Conservation (phyloP, 164 flowering plant species). For the Vitis cinerea region DNA sequence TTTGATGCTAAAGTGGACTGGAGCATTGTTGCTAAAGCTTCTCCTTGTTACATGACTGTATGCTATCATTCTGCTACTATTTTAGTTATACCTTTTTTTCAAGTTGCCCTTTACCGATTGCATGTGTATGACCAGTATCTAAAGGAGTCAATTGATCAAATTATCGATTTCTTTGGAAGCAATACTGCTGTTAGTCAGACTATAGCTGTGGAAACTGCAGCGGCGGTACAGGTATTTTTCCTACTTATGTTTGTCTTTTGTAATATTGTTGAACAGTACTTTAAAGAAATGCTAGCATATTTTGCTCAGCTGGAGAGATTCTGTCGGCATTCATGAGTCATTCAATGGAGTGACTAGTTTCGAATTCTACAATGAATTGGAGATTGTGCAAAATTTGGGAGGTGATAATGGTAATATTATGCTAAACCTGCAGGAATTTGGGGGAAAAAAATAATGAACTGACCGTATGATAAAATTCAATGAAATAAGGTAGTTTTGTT, state of each 20-base stretch:
- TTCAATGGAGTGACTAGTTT: not conserved
- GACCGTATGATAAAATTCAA: too few relatives aligned
- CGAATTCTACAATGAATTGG: too few relatives aligned
- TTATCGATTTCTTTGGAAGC: slow-evolving; percentile 73
- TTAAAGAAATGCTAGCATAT: not conserved
- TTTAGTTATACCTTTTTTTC: not conserved
- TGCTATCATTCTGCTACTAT: slow-evolving; percentile 17
- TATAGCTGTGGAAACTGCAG: slow-evolving; percentile 91
- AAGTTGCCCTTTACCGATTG: slow-evolving; percentile 18
- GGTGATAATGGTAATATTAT: too few relatives aligned
- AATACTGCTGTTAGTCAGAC: slow-evolving; percentile 80
- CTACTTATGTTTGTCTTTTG: not conserved
- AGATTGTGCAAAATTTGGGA: too few relatives aligned
- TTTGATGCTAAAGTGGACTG: slow-evolving; percentile 87
- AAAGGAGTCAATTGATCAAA: slow-evolving; percentile 80
- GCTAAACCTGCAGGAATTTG: too few relatives aligned
- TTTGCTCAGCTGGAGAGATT: not conserved
- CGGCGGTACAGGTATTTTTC: slow-evolving; percentile 85
- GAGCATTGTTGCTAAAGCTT: slow-evolving; percentile 92
- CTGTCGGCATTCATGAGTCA: not conserved
- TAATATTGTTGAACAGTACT: not conserved
- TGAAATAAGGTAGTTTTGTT: too few relatives aligned
- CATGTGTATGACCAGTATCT: slow-evolving; percentile 59
- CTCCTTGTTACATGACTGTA: slow-evolving; percentile 98
- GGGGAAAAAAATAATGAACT: too few relatives aligned